Base-by-base conservation (phyloP, 1,139 yeast species). In the Candida sp. region DNA sequence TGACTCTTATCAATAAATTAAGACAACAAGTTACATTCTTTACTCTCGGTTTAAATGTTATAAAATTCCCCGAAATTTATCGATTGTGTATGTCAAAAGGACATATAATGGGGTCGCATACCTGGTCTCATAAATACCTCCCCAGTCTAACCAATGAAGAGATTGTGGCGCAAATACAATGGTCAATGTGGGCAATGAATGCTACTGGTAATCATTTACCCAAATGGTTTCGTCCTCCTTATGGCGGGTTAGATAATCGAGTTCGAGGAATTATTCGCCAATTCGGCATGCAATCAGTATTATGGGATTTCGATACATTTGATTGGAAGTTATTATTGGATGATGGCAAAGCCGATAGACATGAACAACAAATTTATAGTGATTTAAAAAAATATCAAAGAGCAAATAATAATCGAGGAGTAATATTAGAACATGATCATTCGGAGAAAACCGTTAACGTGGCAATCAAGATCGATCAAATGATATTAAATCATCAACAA, bases 161-260 rank as follows among this genome's bases (percentile, higher is more conserved):
- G 49, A 80, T 91, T 21, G 82, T 87, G 46, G 96, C 97, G 0
- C 97, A 91, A 61, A 68, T 91, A 38, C 84, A 91, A 64, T 91
- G 98, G 99, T 85, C 95, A 1, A 82, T 90, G 33, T 91, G 98
- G 98, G 97, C 97, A 4, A 88, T 90, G 95, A 90, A 93, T 65
- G 97, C 97, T 3, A 90, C 98, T 0, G 87, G 89, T 0, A 74
- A 83, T 21, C 93, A 90, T 55, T 61, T 87, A n/a, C 98, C 98
- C 11, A 84, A 85, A 56, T 93, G 93, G 86, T 91, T 87, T 62
- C 75, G 99, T 49, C 99, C 99, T 0, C 99, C 99, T 0, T 91
- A 88, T 61, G 98, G 98, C 0, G 97, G 96, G 0, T 74, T 87
- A 38, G 99, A 91, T 64, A 84, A 89, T 60, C 70, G 98, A 43